Evolutionary conservation across 495 filamentous ascomycete species (phyloP).

Genomic region (Aspergillus asperescens): DNA sequence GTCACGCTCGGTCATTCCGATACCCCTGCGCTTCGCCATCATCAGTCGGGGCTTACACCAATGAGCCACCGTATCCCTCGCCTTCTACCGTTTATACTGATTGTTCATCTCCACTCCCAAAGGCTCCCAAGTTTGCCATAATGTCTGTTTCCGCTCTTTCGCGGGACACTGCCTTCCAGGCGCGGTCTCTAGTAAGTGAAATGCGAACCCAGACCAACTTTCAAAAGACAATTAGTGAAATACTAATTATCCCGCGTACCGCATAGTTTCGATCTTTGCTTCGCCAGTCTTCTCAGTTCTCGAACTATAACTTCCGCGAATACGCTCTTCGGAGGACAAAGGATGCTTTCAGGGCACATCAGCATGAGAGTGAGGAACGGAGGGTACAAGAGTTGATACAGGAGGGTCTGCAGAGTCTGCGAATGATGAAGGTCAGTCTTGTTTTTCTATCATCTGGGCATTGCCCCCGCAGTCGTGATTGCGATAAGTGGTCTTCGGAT

Average conservation of each 20-base stretch:
- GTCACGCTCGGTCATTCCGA: background rate
- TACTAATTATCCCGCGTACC: background rate
- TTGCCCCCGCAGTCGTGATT: background rate
- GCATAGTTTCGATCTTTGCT: conserved; percentile 84
- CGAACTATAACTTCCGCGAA: conserved; percentile 94
- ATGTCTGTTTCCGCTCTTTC: conserved; percentile 51
- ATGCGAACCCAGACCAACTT: background rate
- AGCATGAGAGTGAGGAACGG: conserved; percentile 61
- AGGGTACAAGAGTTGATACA: conserved; percentile 84
- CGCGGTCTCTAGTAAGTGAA: conserved; percentile 60
- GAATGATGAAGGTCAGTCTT: conserved; percentile 80
- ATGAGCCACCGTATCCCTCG: background rate
- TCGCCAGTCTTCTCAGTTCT: conserved; percentile 80
- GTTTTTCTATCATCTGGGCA: background rate
- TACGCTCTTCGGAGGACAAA: conserved; percentile 85
- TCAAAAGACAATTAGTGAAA: background rate
- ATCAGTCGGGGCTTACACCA: background rate
- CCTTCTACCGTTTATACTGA: background rate
- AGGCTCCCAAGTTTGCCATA: conserved; percentile 8
- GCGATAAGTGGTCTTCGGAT: background rate
- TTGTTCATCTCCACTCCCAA: conserved; percentile 35
- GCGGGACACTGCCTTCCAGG: conserved; percentile 64
- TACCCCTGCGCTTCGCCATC: background rate
- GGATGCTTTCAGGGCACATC: conserved; percentile 82
- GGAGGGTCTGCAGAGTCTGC: conserved; percentile 78